Evolutionary conservation across 495 filamentous ascomycete genomes (phyloP).

Genomic region (Haplographium delicatum): DNA sequence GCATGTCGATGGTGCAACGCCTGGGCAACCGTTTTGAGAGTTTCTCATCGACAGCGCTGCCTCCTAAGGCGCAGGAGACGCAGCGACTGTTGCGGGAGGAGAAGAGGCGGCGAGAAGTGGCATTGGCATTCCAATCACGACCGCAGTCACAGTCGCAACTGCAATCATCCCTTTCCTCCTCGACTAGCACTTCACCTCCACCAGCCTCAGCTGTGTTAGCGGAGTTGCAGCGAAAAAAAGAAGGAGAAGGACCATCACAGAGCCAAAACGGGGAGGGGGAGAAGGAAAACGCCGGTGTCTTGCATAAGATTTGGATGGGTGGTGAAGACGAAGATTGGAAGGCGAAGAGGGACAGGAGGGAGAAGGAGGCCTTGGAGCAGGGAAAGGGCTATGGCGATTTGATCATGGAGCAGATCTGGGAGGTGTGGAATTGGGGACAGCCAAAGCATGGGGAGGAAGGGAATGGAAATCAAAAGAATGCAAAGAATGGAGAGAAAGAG

Average conservation of each 20-base stretch:
- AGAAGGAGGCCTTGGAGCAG: slow-evolving; percentile 65
- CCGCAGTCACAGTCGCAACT: too few relatives aligned
- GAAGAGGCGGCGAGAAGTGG: slow-evolving; percentile 24
- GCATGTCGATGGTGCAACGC: slow-evolving; percentile 45
- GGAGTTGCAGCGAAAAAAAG: too few relatives aligned
- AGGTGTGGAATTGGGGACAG: slow-evolving; percentile 64
- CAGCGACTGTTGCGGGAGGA: slow-evolving; percentile 38
- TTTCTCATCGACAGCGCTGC: slow-evolving; percentile 30
- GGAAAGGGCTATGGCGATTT: slow-evolving; percentile 77
- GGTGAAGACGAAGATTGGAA: slow-evolving; percentile 64
- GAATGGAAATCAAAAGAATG: slow-evolving; percentile 26
- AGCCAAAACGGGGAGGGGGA: slow-evolving; percentile 18
- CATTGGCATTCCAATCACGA: too few relatives aligned
- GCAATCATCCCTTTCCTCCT: too few relatives aligned
- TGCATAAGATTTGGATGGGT: slow-evolving; percentile 60
- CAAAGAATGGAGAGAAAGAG: background rate
- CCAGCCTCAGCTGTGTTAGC: too few relatives aligned
- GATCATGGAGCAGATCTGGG: slow-evolving; percentile 79
- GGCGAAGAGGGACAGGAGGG: slow-evolving; percentile 61
- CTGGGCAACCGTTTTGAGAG: slow-evolving; percentile 28
- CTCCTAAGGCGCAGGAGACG: slow-evolving; percentile 53
- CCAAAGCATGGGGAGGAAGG: slow-evolving; percentile 20
- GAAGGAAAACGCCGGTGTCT: slow-evolving; percentile 34
- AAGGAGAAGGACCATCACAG: slow-evolving; percentile 19
- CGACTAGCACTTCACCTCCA: too few relatives aligned